phyloP scores from a whole-genome alignment of 768 basidiomycete genomes.

The Panaeolus papilionaceus region DNA sequence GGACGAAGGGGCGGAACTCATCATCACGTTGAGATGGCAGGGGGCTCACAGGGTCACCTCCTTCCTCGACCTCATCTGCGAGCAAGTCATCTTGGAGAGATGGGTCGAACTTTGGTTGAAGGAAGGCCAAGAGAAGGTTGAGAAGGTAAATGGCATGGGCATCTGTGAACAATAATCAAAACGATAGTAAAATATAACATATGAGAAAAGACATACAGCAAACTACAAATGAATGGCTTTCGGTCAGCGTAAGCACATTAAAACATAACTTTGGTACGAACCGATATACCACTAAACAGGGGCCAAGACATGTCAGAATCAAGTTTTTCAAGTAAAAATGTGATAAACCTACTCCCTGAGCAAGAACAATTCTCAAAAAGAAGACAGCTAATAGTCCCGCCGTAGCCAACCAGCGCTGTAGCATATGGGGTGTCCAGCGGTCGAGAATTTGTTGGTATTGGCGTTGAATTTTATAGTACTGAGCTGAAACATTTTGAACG shows the following conservation, averaged over 20 bases:
- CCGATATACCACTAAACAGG: slow-evolving; percentile 86
- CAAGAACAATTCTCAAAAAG: slow-evolving; percentile 81
- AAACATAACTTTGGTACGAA: slow-evolving; percentile 46
- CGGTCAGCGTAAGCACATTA: slow-evolving; percentile 9
- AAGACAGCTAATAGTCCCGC: slow-evolving; percentile 76
- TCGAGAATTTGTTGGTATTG: slow-evolving; percentile 92
- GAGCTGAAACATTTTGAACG: slow-evolving; percentile 52
- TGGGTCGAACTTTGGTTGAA: slow-evolving; percentile 98
- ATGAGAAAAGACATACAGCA: slow-evolving; percentile 63
- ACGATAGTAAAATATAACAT: slow-evolving; percentile 12
- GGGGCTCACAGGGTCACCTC: slow-evolving; percentile 62
- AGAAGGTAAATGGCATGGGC: slow-evolving; percentile 95
- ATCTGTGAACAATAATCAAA: slow-evolving; percentile 49
- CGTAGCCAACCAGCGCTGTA: slow-evolving; percentile 90
- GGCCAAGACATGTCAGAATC: slow-evolving; percentile 20
- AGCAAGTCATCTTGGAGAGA: slow-evolving; percentile 92
- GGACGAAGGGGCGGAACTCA: slow-evolving; percentile 96
- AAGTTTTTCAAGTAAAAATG: background rate
- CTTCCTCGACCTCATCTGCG: slow-evolving; percentile 96
- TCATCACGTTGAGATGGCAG: slow-evolving; percentile 82
- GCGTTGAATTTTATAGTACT: slow-evolving; percentile 63
- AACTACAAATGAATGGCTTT: slow-evolving; percentile 42
- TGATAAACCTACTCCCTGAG: slow-evolving; percentile 80
- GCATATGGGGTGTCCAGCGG: slow-evolving; percentile 86
- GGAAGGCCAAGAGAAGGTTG: slow-evolving; percentile 95